Base-by-base conservation (phyloP, 768 basidiomycete genomes). In the Trametes cinnabarina region DNA sequence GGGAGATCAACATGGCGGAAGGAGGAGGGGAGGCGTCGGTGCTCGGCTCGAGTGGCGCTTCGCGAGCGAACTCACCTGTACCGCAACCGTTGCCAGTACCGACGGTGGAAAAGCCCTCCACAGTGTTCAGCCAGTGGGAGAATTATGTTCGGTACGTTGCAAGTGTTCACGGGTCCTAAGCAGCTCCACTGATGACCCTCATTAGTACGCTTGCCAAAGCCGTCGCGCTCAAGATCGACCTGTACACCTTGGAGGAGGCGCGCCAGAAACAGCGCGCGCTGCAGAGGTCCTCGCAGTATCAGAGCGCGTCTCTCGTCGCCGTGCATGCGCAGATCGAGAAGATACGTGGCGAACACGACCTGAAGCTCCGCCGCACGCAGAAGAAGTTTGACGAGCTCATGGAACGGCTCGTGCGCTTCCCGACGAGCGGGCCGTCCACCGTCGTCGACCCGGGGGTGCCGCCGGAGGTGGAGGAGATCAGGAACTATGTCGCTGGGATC, bases 141-240 rank as follows among this genome's bases (percentile, higher is more conserved):
- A 26, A 46, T 3, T 63, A 57, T 47, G 14, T 48, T 3, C 44
- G 43, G 62, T 63, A 41, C 17, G 58, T 22, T 35, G n/a, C n/a
- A n/a, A n/a, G n/a, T n/a, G n/a, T n/a, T n/a, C n/a, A n/a, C n/a
- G n/a, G n/a, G n/a, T n/a, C n/a, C n/a, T n/a, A n/a, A n/a, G n/a
- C n/a, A n/a, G n/a, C n/a, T n/a, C n/a, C n/a, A n/a, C n/a, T n/a
- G n/a, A n/a, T n/a, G n/a, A n/a, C n/a, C n/a, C n/a, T n/a, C n/a
- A n/a, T n/a, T n/a, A 55, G 49, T 14, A 34, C 51, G 10, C 26
- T 58, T 20, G 23, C 47, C 14, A 34, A 40, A 7, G 60, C 60
- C 7, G 60, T 62, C 23, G 20, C 41, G 20, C 35, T 52, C 44
- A 43, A 37, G 19, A 10, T 41, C 43, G 51, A 62, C 19, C 26